Evolutionary conservation across 257 asterid species (phyloP).

Genomic region (Solanum gandarillasii): DNA sequence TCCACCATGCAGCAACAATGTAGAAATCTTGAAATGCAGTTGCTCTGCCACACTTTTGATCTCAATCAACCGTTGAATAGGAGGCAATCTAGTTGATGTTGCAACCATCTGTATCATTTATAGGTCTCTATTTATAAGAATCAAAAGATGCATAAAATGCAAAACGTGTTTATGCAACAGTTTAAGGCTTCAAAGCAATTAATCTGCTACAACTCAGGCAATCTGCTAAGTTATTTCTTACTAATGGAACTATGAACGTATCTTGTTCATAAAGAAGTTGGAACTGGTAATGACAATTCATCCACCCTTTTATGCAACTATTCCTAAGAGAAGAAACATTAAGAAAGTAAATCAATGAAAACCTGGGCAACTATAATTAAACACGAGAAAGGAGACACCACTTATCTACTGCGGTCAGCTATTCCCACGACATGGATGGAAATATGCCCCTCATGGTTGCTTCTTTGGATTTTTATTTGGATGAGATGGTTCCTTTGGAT

Average conservation of each 20-base stretch:
- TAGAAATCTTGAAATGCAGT: conserved; percentile 79
- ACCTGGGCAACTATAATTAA: not conserved
- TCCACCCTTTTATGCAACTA: not conserved
- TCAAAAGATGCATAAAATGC: not conserved
- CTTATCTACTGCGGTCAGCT: not conserved
- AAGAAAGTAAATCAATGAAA: not conserved
- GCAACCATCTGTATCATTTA: conserved; percentile 63
- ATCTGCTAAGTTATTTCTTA: not conserved
- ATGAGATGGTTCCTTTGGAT: not conserved
- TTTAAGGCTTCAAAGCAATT: not conserved
- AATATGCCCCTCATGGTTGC: not conserved
- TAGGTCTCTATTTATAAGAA: not conserved
- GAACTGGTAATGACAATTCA: not conserved
- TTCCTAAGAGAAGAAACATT: not conserved
- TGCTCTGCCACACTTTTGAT: conserved; percentile 82
- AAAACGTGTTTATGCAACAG: not conserved
- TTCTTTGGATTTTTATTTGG: not conserved
- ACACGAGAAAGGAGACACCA: not conserved
- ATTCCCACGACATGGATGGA: not conserved
- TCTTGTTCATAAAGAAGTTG: not conserved
- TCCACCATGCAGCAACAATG: conserved; percentile 86
- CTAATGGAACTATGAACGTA: not conserved
- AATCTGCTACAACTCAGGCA: not conserved
- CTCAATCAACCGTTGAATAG: conserved; percentile 80
- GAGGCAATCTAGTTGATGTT: conserved; percentile 83